Conservation (phyloP, 2,329 filamentous ascomycete species). For the Ascochyta fabae region DNA sequence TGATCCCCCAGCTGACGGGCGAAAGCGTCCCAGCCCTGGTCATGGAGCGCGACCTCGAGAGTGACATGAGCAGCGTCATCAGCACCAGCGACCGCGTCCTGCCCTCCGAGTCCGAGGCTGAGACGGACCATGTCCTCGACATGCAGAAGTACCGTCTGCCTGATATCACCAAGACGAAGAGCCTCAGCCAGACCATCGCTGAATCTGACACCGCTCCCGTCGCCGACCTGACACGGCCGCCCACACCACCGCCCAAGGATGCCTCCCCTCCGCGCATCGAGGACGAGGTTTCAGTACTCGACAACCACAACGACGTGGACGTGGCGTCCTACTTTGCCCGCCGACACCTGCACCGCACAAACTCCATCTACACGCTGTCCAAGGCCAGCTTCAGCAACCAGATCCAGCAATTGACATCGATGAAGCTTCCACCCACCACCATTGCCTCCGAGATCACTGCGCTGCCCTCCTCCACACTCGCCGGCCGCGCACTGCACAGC, state of each 20-base stretch:
- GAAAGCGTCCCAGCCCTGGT: slow-evolving; percentile 47
- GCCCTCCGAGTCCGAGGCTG: slow-evolving; percentile 58
- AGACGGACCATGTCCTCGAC: slow-evolving; percentile 64
- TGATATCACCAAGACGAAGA: slow-evolving; percentile 73
- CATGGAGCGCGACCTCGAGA: slow-evolving; percentile 52
- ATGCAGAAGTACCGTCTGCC: slow-evolving; percentile 77
- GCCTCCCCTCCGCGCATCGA: slow-evolving; percentile 55
- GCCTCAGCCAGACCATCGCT: slow-evolving; percentile 46
- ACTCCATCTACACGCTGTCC: slow-evolving; percentile 92
- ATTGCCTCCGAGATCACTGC: slow-evolving; percentile 83
- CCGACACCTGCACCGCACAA: slow-evolving; percentile 64
- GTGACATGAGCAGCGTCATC: slow-evolving; percentile 56
- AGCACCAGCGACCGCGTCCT: slow-evolving; percentile 62
- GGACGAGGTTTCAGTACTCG: slow-evolving; percentile 41
- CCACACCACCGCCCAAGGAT: slow-evolving; percentile 60
- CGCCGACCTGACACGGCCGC: slow-evolving; percentile 19
- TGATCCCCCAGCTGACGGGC: slow-evolving; percentile 45
- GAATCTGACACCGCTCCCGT: slow-evolving; percentile 24
- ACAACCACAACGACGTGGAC: slow-evolving; percentile 53
- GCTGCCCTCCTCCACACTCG: slow-evolving; percentile 84
- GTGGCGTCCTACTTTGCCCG: slow-evolving; percentile 71
- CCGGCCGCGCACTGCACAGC: slow-evolving; percentile 80
- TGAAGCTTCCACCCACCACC: slow-evolving; percentile 85
- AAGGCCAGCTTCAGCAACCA: slow-evolving; percentile 92
- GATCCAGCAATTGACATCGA: slow-evolving; percentile 86